A percentile compares a stretch with the other conserved stretches of the same genome.
Evolutionary conservation across 257 asterid species (phyloP).

Genomic region (Capsicum baccatum): DNA sequence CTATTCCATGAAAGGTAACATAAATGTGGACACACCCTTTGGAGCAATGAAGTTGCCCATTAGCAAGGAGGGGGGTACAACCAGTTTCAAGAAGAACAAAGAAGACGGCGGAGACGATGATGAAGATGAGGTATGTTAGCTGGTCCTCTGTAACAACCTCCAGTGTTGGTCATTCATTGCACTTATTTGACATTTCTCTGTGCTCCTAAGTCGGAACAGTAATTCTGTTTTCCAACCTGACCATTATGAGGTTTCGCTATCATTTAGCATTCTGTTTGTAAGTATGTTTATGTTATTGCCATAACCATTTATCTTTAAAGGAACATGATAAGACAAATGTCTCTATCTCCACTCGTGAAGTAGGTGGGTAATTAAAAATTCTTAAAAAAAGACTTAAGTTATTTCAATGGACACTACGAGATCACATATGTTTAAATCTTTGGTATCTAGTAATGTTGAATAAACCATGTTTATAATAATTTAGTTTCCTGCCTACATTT

Average conservation of each 20-base stretch:
- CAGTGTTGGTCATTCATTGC: background rate
- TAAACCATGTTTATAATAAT: background rate
- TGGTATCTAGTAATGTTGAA: background rate
- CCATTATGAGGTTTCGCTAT: background rate
- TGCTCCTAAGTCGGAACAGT: background rate
- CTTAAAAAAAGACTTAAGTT: background rate
- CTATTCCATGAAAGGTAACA: constrained; percentile 80
- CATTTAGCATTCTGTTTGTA: background rate
- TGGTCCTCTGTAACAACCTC: background rate
- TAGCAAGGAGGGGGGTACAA: constrained; percentile 87
- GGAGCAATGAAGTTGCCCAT: constrained; percentile 95
- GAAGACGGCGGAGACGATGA: constrained; percentile 81
- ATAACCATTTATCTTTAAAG: background rate
- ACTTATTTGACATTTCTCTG: background rate
- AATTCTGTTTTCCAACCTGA: background rate
- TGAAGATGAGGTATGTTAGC: constrained; percentile 57
- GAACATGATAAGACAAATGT: background rate
- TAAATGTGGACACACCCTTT: constrained; percentile 87
- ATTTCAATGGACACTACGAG: background rate
- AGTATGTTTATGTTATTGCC: background rate
- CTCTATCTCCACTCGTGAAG: background rate
- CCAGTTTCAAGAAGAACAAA: constrained; percentile 83
- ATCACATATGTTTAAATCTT: background rate
- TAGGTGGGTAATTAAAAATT: background rate
- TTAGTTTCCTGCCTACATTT: background rate